A percentile compares a stretch with the other conserved stretches of the same genome.
These are phyloP conservation scores for Penicillium cosmopolitanum DNA, from an alignment of 495 filamentous ascomycete genomes.

Conservation along the genomic window DNA sequence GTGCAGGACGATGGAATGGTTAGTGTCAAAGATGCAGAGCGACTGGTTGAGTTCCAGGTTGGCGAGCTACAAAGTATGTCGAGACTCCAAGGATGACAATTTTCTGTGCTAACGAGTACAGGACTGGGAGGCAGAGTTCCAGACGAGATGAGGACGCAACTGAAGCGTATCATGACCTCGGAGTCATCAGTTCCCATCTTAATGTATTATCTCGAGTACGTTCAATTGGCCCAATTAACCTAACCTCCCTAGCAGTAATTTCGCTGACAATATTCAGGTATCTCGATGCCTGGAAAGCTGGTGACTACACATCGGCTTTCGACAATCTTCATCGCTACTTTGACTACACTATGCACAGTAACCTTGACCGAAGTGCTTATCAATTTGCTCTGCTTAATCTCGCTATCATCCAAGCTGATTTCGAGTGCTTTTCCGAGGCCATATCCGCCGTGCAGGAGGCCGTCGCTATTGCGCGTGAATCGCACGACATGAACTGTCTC, in stretches of 20 bases:
- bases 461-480: constrained; percentile 87
- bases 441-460: constrained; percentile 91
- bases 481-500: constrained; percentile 86
- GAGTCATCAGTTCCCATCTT: constrained; percentile 70
- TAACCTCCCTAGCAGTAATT: background rate
- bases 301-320: constrained; percentile 87
- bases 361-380: constrained; percentile 79
- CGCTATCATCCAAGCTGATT: constrained; percentile 92
- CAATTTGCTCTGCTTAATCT: constrained; percentile 96
- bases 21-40: constrained; percentile 83
- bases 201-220: constrained; percentile 75
- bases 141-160: constrained; percentile 64
- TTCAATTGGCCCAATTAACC: background rate
- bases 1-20: constrained; percentile 48
- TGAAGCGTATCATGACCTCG: constrained; percentile 67
- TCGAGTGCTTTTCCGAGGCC: constrained; percentile 90
- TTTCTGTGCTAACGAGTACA: constrained; percentile 37
- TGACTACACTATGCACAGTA: constrained; percentile 91
- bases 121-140: constrained; percentile 72
- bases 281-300: constrained; percentile 86
- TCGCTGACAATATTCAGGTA: constrained; percentile 54
- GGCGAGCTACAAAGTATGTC: constrained; percentile 79
- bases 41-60: constrained; percentile 84
- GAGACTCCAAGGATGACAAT: background rate
- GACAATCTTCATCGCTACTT: constrained; percentile 95